These are phyloP conservation scores for Nepenthes alata DNA, from an alignment of 179 eudicot species.

Conservation along the genomic window DNA sequence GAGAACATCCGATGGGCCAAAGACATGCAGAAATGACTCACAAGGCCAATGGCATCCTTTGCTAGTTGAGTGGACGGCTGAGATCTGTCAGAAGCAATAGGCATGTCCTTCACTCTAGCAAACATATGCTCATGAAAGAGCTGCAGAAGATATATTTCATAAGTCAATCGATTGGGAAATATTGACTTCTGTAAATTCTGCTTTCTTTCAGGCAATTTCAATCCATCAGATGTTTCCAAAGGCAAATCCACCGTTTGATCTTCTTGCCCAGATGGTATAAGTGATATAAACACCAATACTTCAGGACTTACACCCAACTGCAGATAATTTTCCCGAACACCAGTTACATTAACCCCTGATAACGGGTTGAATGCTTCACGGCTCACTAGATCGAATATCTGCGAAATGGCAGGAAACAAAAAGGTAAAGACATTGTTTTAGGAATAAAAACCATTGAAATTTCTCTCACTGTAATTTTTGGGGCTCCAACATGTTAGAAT, in stretches of 20 bases:
- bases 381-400: conserved; percentile 82
- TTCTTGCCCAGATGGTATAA: conserved; percentile 37
- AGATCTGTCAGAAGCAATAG: conserved; percentile 25
- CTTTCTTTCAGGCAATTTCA: conserved; percentile 23
- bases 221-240: conserved; percentile 28
- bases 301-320: conserved; percentile 67
- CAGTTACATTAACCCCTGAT: conserved; percentile 62
- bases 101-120: conserved; percentile 39
- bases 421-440: conserved; percentile 1
- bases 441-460: background rate
- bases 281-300: conserved; percentile 58
- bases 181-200: conserved; percentile 19
- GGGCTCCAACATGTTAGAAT: too few species aligned
- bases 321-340: conserved; percentile 63
- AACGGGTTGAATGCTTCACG: conserved; percentile 73
- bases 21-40: conserved; percentile 84
- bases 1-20: conserved; percentile 85
- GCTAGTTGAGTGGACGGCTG: conserved; percentile 33
- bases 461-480: too few species aligned
- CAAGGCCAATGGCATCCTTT: conserved; percentile 52
- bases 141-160: conserved; percentile 65
- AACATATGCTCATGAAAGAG: conserved; percentile 65
- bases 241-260: conserved; percentile 21
- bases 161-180: conserved; percentile 43
- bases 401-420: conserved; percentile 8